Base-by-base conservation (phyloP, 805 yeast genomes). In the Zygosaccharomyces lentus region DNA sequence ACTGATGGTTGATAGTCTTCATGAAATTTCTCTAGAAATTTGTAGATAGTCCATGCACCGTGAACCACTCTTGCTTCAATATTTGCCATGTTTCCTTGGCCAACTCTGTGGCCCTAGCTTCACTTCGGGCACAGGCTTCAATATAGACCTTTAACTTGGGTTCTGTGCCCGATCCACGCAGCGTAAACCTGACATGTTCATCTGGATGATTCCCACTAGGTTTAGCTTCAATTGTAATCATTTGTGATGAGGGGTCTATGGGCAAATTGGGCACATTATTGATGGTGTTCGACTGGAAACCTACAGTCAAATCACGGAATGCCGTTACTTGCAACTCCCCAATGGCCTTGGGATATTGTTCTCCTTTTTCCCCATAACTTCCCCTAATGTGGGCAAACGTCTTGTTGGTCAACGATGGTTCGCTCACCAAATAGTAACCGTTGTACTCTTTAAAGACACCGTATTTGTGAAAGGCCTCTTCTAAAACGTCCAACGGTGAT, bases 81-180 rank as follows among this genome's bases (percentile, higher is more conserved):
- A 72, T 57, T 8, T 69, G 61, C 97, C 97, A 91, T 7, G 87
- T 84, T 16, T 69, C 64, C 13, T 65, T 66, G 0, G 96, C 91
- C 7, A 82, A 58, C 0, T 35, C 48, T 0, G 55, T 49, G 0
- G 96, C 86, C 3, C 64, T 59, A 0, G 48, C 58, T 36, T 75
- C 85, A 7, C 69, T 62, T 0, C 51, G 41, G 0, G 87, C 74
- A 34, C 66, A 65, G 0, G 95, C 93, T 61, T 91, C 99, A 27
- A 91, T 82, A 66, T 91, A 91, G 0, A 91, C 86, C 64, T 91
- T 91, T 52, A 91, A 71, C 62, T 91, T 91, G 2, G 97, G 97
- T 64, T 91, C 99, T 0, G 99, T 91, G 9, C 99, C 99, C 2
- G 96, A 87, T 0, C 97, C 97, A 43, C 99, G 75, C 41, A 87